These are phyloP conservation scores for Primulina tabacum DNA, from an alignment of 257 asterid genomes.

Conservation along the genomic window DNA sequence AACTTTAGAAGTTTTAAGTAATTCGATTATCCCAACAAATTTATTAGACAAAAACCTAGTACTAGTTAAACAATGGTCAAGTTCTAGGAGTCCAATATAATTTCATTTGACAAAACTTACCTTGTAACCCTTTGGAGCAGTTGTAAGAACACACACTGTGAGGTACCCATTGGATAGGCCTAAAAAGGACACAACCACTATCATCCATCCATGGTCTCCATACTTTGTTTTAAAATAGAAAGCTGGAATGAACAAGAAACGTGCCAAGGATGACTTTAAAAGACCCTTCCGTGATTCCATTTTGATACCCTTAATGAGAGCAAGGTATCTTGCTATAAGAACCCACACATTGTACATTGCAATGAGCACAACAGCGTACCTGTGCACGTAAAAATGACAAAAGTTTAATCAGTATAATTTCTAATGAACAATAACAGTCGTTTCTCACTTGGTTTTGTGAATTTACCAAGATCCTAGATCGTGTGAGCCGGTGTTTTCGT, in stretches of 20 bases:
- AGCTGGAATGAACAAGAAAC: constrained; percentile 40
- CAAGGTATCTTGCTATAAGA: constrained; percentile 40
- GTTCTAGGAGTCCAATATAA: not conserved
- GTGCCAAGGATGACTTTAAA: constrained; percentile 30
- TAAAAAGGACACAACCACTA: constrained; percentile 37
- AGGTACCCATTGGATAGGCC: constrained; percentile 47
- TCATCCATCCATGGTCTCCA: constrained; percentile 54
- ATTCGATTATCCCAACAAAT: no score
- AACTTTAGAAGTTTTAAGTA: no score
- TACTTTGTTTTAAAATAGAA: constrained; percentile 48
- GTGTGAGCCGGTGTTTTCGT: constrained; percentile 78
- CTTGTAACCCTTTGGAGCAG: constrained; percentile 51
- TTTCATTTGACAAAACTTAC: constrained; percentile 13
- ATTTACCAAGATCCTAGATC: constrained; percentile 72
- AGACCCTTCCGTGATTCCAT: constrained; percentile 35
- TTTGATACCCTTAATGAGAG: constrained; percentile 26
- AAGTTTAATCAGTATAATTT: not conserved
- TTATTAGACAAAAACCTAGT: no score
- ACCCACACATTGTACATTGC: constrained; percentile 38
- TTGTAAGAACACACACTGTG: constrained; percentile 38
- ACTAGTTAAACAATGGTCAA: not conserved
- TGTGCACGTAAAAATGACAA: not conserved
- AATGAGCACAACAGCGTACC: constrained; percentile 39
- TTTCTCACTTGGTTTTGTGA: not conserved
- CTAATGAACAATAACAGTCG: not conserved